Base-by-base conservation (phyloP, 768 basidiomycete genomes). In the Polyporus arcularius region DNA sequence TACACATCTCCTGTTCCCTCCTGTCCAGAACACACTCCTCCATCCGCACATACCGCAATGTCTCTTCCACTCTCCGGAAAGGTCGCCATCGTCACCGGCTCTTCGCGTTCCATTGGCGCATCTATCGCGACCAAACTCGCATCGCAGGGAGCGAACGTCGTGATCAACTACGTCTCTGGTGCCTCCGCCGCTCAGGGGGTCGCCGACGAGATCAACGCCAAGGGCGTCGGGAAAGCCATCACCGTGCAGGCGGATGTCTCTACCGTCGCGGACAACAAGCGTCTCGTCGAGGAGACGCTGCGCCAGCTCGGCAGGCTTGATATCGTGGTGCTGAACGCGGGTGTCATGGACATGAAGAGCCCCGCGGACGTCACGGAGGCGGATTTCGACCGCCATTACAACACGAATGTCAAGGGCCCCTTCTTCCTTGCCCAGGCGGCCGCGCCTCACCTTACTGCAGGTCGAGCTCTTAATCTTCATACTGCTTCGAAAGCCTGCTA, bases 51-150 rank as follows among this genome's bases (percentile, higher is more conserved):
- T 35, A 35, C 35, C 35, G 11, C 35, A 48, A 61, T 66, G 65
- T 52, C 60, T 26, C 31, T 51, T 28, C 64, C 68, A 1, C 67
- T 70, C 55, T 14, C 63, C 41, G 71, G 71, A 61, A 72, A 72
- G 55, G 68, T 72, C 55, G 69, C 71, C 14, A 71, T 86, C 49
- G 79, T 86, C 42, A 86, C 85, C 16, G 84, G 85, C 32, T 85
- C 84, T 6, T 85, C 85, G 14, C 80, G 83, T 11, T 80, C 78
- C 16, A 86, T 85, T 30, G 86, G 85, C 40, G 85, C 84, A 0
- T 78, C 82, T 14, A 79, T 85, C 57, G 84, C 83, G 3, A 73
- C 70, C 42, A 74, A 76, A 43, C 76, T 87, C n/a, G 85, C 81
- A 15, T 77, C 75, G 42, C 76, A 84, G 65, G 85, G 86, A 12